Conservation (phyloP, 2,329 filamentous ascomycete species). For the Ampelomyces quisqualis region DNA sequence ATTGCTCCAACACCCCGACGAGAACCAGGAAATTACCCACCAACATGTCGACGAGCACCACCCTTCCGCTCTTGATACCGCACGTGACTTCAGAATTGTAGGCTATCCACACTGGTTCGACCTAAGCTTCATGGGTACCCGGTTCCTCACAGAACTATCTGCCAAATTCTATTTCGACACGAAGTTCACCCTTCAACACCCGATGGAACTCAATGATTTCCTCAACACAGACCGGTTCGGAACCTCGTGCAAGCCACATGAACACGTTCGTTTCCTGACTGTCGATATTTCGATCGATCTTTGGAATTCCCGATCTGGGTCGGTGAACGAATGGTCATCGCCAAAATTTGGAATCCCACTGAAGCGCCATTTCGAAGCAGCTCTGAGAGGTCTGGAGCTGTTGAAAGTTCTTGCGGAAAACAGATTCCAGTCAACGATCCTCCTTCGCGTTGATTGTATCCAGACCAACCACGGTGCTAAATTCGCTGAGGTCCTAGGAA, state of each 20-base stretch:
- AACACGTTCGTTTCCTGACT: not conserved
- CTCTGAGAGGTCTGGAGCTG: not conserved
- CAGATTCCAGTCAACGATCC: not conserved
- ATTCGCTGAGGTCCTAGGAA: not conserved
- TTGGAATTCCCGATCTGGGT: not conserved
- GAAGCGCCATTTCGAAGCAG: not conserved
- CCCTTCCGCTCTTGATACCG: not conserved
- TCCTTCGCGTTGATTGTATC: not conserved
- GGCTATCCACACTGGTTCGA: not conserved
- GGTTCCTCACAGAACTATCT: not conserved
- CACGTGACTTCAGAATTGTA: not conserved
- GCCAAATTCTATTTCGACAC: not conserved
- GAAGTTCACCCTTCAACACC: not conserved
- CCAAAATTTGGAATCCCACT: not conserved
- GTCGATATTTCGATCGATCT: not conserved
- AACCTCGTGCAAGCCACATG: not conserved
- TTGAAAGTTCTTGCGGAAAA: not conserved
- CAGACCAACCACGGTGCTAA: not conserved
- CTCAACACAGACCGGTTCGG: not conserved
- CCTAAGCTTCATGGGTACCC: not conserved
- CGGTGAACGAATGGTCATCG: not conserved
- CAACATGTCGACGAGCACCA: not conserved
- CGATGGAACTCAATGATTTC: not conserved
- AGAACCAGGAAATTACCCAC: not conserved
- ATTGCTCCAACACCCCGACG: not conserved